Evolutionary conservation across 371 early-diverging fungal species (phyloP).

Genomic region (Mortierella sp.): DNA sequence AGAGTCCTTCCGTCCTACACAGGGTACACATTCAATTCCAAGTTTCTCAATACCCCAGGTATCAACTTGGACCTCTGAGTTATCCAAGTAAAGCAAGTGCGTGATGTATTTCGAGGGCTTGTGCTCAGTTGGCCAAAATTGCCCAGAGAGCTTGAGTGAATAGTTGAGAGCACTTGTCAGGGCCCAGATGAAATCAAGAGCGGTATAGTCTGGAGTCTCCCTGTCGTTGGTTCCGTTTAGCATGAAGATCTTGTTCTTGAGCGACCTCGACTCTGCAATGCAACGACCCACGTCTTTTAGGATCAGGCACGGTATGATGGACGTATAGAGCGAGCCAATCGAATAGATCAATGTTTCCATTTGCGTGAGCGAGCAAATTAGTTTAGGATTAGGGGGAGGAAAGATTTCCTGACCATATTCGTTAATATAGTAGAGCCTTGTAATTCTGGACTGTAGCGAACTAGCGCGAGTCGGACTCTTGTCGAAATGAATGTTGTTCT

Average conservation of each 20-base stretch:
- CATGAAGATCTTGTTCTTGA: slow-evolving; percentile 73
- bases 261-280: slow-evolving; percentile 65
- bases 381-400: slow-evolving; percentile 73
- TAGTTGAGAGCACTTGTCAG: slow-evolving; percentile 78
- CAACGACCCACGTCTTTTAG: slow-evolving; percentile 75
- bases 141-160: slow-evolving; percentile 51
- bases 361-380: slow-evolving; percentile 62
- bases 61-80: slow-evolving; percentile 70
- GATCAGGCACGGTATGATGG: slow-evolving; percentile 79
- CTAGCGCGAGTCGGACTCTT: slow-evolving; percentile 32
- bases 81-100: slow-evolving; percentile 75
- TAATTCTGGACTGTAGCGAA: slow-evolving; percentile 61
- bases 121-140: slow-evolving; percentile 54
- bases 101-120: slow-evolving; percentile 75
- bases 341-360: slow-evolving; percentile 73
- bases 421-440: slow-evolving; percentile 77
- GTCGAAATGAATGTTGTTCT: slow-evolving; percentile 55
- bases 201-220: slow-evolving; percentile 78
- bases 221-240: slow-evolving; percentile 79
- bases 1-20: slow-evolving; percentile 33
- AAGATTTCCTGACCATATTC: slow-evolving; percentile 78
- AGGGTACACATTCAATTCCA: slow-evolving; percentile 71
- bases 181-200: slow-evolving; percentile 77
- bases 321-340: slow-evolving; percentile 81
- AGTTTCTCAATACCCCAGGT: slow-evolving; percentile 65